Evolutionary conservation across 495 filamentous ascomycete species (phyloP).

Genomic region (Lineolata rhizophorae): DNA sequence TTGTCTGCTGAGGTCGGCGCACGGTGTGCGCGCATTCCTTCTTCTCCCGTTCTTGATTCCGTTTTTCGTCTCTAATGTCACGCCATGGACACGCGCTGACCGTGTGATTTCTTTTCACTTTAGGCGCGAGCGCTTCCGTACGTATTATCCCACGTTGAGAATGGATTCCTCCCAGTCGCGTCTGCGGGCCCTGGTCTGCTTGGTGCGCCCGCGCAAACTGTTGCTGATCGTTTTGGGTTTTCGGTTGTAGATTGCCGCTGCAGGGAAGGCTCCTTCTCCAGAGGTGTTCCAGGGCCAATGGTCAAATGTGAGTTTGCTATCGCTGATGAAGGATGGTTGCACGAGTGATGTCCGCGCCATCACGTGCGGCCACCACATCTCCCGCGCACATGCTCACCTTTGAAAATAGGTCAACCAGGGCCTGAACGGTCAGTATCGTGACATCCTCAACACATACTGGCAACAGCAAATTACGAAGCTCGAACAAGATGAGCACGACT

Average conservation of each 20-base stretch:
- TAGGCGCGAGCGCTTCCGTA: no score
- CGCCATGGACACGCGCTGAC: no score
- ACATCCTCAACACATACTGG: slow-evolving; percentile 96
- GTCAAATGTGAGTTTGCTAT: slow-evolving; percentile 70
- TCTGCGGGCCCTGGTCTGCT: background rate
- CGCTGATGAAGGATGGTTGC: no score
- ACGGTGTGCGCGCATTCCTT: no score
- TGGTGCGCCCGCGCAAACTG: background rate
- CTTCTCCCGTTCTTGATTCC: no score
- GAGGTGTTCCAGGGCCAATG: slow-evolving; percentile 85
- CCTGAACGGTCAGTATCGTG: slow-evolving; percentile 75
- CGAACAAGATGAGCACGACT: slow-evolving; percentile 88
- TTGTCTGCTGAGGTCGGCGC: no score
- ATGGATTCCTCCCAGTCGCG: no score
- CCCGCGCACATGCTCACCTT: slow-evolving; percentile 4
- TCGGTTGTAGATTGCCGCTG: slow-evolving; percentile 34
- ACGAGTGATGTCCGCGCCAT: no score
- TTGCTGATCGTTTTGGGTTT: slow-evolving; percentile 16
- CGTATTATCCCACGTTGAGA: no score
- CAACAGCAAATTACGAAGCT: slow-evolving; percentile 91
- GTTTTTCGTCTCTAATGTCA: no score
- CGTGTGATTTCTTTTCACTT: no score
- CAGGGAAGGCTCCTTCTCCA: slow-evolving; percentile 61
- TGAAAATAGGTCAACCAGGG: slow-evolving; percentile 69
- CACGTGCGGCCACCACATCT: no score